A percentile compares a stretch with the other conserved stretches of the same genome.
phyloP scores from a whole-genome alignment of 768 basidiomycete genomes.

The Rhodotorula babjevae region DNA sequence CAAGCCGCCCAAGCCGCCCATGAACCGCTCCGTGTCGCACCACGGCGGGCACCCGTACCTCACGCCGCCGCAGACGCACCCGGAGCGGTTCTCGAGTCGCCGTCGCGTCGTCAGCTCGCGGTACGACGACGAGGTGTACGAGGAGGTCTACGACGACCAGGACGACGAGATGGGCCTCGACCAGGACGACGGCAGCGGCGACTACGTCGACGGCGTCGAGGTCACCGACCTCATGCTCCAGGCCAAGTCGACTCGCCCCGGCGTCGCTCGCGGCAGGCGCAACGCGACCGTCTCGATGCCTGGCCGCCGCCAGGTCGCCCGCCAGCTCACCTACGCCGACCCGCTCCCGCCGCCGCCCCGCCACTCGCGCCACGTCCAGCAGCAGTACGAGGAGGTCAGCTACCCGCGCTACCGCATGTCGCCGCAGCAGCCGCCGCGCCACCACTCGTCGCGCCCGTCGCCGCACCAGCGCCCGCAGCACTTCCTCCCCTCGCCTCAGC shows the following conservation, averaged over 20 bases:
- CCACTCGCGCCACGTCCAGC: neutral
- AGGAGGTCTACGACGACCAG: neutral
- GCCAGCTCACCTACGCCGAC: constrained; percentile 11
- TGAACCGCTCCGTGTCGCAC: neutral
- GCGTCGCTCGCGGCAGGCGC: neutral
- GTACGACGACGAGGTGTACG: neutral
- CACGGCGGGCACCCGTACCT: neutral
- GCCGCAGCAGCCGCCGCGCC: too few species aligned
- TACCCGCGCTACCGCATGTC: too few species aligned
- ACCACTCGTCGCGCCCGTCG: neutral
- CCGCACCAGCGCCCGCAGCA: neutral
- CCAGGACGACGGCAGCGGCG: constrained; percentile 16
- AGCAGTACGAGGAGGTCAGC: too few species aligned
- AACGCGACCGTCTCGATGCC: neutral
- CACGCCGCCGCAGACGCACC: neutral
- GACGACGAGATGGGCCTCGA: constrained; percentile 5
- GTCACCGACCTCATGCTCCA: too few species aligned
- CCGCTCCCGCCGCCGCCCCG: neutral
- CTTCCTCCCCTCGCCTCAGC: neutral
- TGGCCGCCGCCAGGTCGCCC: neutral
- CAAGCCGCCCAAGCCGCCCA: neutral
- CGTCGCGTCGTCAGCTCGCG: neutral
- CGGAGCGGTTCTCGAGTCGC: neutral
- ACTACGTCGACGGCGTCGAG: constrained; percentile 6
- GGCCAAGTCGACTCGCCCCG: too few species aligned